These are phyloP conservation scores for Backusella circina DNA, from an alignment of 192 early-diverging fungal genomes.

Conservation along the genomic window DNA sequence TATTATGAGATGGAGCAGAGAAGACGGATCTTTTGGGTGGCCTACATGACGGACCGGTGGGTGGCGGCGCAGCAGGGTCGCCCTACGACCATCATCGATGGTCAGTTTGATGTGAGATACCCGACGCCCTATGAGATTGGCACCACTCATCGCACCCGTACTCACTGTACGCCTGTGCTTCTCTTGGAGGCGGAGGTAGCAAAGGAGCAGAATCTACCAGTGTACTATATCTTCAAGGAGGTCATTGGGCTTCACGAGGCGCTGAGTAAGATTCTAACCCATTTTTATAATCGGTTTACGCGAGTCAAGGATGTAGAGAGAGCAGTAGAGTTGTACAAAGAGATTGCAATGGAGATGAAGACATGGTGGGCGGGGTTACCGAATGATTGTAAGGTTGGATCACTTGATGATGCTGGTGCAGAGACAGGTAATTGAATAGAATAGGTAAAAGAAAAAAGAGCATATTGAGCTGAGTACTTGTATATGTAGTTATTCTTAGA, in stretches of 20 bases:
- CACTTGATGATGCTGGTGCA: background rate
- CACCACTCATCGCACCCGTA: background rate
- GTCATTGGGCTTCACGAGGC: slow-evolving; percentile 17
- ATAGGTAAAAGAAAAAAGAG: no score
- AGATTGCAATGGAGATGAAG: background rate
- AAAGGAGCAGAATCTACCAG: background rate
- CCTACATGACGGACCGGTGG: slow-evolving; percentile 67
- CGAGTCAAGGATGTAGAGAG: slow-evolving; percentile 1
- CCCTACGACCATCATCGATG: slow-evolving; percentile 41
- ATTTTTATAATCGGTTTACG: slow-evolving; percentile 22
- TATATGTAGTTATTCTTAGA: background rate
- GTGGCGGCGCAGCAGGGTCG: slow-evolving; percentile 31
- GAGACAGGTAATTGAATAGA: background rate
- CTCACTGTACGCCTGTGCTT: background rate
- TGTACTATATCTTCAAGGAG: slow-evolving; percentile 20
- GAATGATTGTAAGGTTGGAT: background rate
- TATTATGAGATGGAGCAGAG: slow-evolving; percentile 57
- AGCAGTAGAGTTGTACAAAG: background rate
- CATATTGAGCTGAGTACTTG: no score
- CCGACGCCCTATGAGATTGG: slow-evolving; percentile 28
- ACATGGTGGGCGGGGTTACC: background rate
- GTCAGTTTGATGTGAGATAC: slow-evolving; percentile 31
- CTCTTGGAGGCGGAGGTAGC: background rate
- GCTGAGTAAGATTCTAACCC: slow-evolving; percentile 22
- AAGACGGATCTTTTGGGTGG: slow-evolving; percentile 68